Base-by-base conservation (phyloP, 2,329 filamentous ascomycete genomes). In the Fusarium proliferatum region DNA sequence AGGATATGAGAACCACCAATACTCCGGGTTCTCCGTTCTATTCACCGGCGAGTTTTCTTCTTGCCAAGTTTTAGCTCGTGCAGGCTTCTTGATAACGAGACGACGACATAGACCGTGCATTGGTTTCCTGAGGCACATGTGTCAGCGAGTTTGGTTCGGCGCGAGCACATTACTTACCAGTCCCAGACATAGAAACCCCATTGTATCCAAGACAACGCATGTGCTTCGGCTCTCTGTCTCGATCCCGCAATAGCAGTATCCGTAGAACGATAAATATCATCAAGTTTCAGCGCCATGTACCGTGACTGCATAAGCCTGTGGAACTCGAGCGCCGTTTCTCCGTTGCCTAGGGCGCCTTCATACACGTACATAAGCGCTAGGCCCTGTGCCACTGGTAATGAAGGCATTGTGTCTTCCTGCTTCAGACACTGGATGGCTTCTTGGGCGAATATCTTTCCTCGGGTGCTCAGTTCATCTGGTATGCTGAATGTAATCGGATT, bases 121-220 rank as follows among this genome's bases (percentile, higher is more conserved):
- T 21, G 69, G 69, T 16, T 72, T 72, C 70, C 70, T 72, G n/a
- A 13, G 10, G 5, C n/a, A 39, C 10, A 16, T 5, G 26, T 15
- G 23, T 69, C 21, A 69, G 52, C 9, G 17, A 34, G 7, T 5
- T n/a, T n/a, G 48, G 33, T 11, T 12, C 8, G 12, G 4, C 6
- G 19, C 8, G 41, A 17, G 13, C 12, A 9, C 19, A 15, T 8
- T 9, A 39, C 69, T 21, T 53, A 73, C 71, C 71, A 73, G n/a
- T 73, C 71, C 65, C 57, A 73, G 10, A 59, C 30, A 28, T 73
- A 73, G 48, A 73, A 73, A 6, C 71, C 71, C 71, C 71, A 73
- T 30, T 69, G 64, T 12, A 70, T 73, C 71, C 65, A 73, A 5
- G 71, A 73, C 49, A 73, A 23, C 17, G 71, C 71, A 16, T 70